Evolutionary conservation across 768 basidiomycete genomes (phyloP), one percentile per base, ranked within the genome.

Genomic region (Leccinum ochraceum): DNA sequence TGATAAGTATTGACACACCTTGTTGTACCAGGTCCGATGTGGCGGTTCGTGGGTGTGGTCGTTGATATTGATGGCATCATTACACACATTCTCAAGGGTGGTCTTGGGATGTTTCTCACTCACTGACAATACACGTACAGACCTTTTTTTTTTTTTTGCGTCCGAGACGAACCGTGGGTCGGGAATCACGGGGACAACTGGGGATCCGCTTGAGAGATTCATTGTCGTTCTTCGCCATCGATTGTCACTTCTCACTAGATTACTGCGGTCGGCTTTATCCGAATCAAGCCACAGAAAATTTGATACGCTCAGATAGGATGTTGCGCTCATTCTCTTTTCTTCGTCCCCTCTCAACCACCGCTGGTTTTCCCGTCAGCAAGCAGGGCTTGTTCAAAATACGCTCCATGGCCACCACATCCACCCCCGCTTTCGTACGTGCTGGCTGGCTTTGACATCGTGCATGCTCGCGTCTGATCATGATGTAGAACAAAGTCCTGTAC

Each of bases 401-500:
- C 69, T 78, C 77, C 69, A 90, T 89, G 88, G 84, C 87, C 65
- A 81, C 83, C 22, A 68, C 77, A 46, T 76, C 70, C 68, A 88
- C 85, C 26, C 85, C 86, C 7, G 82, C 81, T 61, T 90, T 84
- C 63, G 88, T 88, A 65, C 17, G 86, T 80, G 4, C 60, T 24
- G 0, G 10, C 44, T 13, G 54, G 46, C 49, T 26, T 53, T 32
- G 0, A 7, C 10, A 20, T 51, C 32, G 53, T 17, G 24, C 36
- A 10, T 13, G 11, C 3, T 16, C 17, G 2, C 53, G 24, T 53
- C 54, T 57, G 30, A 67, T 20, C 48, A 55, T 4, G 39, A 32
- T 51, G 11, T 69, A 98, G 96, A 99, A 98, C 88, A 89, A 90
- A 77, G 81, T 85, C 51, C 84, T 99, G 66, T 98, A 98, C 79